A percentile compares a stretch with the other conserved stretches of the same genome.
phyloP scores from a whole-genome alignment of 2,329 filamentous ascomycete species.

The Penicillium palitans region DNA sequence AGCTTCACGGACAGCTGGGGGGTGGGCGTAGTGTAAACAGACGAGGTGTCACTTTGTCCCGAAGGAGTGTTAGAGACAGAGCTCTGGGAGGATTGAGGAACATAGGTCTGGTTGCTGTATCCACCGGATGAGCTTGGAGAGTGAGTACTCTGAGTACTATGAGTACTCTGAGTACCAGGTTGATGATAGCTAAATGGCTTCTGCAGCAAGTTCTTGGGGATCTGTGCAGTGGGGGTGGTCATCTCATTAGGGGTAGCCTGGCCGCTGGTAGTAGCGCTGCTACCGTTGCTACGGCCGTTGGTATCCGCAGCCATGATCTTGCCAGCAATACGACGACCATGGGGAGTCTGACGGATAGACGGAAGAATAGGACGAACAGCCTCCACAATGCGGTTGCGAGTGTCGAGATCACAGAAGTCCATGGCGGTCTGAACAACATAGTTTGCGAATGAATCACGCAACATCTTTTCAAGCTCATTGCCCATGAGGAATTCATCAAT shows the following conservation, averaged over 20 bases:
- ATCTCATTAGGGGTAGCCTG: conserved; percentile 44
- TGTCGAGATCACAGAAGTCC: conserved; percentile 74
- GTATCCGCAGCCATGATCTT: conserved; percentile 69
- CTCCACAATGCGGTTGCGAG: conserved; percentile 76
- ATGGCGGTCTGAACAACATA: conserved; percentile 97
- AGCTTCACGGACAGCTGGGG: conserved; percentile 31
- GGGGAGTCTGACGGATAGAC: conserved; percentile 83
- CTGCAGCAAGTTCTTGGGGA: conserved; percentile 34
- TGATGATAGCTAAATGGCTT: conserved; percentile 34
- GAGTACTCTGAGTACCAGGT: conserved; percentile 30
- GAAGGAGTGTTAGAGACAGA: conserved; percentile 29
- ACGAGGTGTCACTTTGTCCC: conserved; percentile 31
- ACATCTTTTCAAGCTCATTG: conserved; percentile 79
- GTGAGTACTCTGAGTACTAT: conserved; percentile 31
- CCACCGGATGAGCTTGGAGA: conserved; percentile 24
- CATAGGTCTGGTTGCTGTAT: conserved; percentile 30
- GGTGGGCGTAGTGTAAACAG: conserved; percentile 34
- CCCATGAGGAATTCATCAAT: conserved; percentile 76
- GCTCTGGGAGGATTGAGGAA: conserved; percentile 21
- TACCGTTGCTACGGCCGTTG: conserved; percentile 40
- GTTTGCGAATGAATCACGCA: conserved; percentile 92
- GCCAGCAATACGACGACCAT: conserved; percentile 87
- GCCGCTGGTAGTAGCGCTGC: conserved; percentile 33
- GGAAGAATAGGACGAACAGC: conserved; percentile 81
- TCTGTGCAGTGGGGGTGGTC: conserved; percentile 33